Conservation (phyloP, 2,329 filamentous ascomycete genomes). For the Xylariaceae sp. region DNA sequence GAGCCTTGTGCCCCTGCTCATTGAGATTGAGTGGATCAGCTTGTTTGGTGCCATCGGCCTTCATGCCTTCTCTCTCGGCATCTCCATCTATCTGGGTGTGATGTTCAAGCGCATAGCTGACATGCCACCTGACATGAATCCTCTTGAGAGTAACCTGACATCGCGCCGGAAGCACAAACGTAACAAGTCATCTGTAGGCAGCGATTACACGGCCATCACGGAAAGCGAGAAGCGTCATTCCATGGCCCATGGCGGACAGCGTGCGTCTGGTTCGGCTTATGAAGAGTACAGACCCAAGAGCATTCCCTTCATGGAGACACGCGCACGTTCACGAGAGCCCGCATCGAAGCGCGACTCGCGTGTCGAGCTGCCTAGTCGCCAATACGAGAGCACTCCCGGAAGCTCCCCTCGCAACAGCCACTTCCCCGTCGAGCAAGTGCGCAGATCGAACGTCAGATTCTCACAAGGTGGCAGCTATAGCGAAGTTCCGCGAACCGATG, state of each 20-base stretch:
- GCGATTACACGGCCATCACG: slow-evolving; percentile 36
- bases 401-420: slow-evolving; percentile 41
- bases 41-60: slow-evolving; percentile 59
- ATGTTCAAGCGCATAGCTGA: slow-evolving; percentile 77
- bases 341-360: slow-evolving; percentile 50
- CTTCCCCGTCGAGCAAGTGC: slow-evolving; percentile 43
- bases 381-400: slow-evolving; percentile 46
- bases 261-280: slow-evolving; percentile 41
- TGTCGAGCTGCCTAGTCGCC: slow-evolving; percentile 49
- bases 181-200: slow-evolving; percentile 57
- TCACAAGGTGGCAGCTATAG: slow-evolving; percentile 43
- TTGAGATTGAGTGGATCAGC: slow-evolving; percentile 63
- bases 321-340: slow-evolving; percentile 57
- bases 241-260: slow-evolving; percentile 38
- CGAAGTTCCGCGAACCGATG: slow-evolving; percentile 45
- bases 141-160: slow-evolving; percentile 79
- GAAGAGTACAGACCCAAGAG: slow-evolving; percentile 47
- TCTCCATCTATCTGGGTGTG: slow-evolving; percentile 70
- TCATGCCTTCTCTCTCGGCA: slow-evolving; percentile 62
- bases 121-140: slow-evolving; percentile 92
- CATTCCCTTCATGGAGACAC: slow-evolving; percentile 77
- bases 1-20: slow-evolving; percentile 52
- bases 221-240: slow-evolving; percentile 58
- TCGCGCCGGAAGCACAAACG: slow-evolving; percentile 67
- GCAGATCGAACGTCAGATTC: slow-evolving; percentile 38